These are phyloP conservation scores for Gaultheria prostrata DNA, from an alignment of 148 eudicot species.

Conservation along the genomic window DNA sequence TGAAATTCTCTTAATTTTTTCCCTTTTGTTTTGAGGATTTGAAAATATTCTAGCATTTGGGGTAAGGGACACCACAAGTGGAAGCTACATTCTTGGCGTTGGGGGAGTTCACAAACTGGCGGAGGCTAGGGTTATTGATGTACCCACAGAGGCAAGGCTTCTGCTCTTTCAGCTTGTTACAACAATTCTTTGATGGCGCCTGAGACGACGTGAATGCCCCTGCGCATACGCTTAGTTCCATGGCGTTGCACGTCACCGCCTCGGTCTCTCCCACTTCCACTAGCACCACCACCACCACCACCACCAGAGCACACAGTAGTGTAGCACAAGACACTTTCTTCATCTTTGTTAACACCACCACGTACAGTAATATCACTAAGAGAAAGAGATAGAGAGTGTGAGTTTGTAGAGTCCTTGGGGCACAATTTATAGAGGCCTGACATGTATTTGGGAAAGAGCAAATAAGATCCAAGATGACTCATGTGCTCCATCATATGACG, in stretches of 20 bases:
- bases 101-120: slow-evolving; percentile 29
- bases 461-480: no score
- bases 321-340: neutral
- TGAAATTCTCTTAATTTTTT: neutral
- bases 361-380: neutral
- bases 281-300: slow-evolving; percentile 12
- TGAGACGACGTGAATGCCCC: slow-evolving; percentile 22
- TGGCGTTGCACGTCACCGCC: slow-evolving; percentile 31
- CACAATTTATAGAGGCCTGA: neutral
- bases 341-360: neutral
- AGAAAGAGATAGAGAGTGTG: neutral
- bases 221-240: slow-evolving; percentile 24
- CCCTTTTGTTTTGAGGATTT: neutral
- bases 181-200: slow-evolving; percentile 29
- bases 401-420: neutral
- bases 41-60: slow-evolving; percentile 21
- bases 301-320: neutral
- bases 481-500: no score
- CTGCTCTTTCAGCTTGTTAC: slow-evolving; percentile 35
- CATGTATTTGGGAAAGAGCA: no score
- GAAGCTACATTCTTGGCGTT: slow-evolving; percentile 24
- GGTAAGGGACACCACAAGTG: slow-evolving; percentile 27
- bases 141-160: slow-evolving; percentile 34
- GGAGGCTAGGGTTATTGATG: slow-evolving; percentile 24
- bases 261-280: neutral